Base-by-base conservation (phyloP, 163 green algal genomes). In the Prototheca wickerhamii region DNA sequence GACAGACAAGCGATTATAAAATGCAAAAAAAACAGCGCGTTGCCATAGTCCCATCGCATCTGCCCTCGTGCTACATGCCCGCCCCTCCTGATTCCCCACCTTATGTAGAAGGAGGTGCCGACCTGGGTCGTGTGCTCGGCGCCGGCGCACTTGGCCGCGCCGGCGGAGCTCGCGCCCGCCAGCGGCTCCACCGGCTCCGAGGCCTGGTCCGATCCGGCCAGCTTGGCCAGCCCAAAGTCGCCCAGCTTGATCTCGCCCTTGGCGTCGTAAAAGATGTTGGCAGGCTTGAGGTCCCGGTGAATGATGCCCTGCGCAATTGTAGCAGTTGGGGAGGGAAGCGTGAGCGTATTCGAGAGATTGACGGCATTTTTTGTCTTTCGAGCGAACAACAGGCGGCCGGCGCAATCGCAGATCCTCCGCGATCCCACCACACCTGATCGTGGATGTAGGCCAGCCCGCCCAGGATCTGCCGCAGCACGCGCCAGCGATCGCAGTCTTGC, bases 251-350 rank as follows among this genome's bases (percentile, higher is more conserved):
- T 73, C 49, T 92, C 87, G 0, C 88, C 91, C 15, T 78, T 77
- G 33, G 74, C 54, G 49, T 89, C 85, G 42, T 87, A 87, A 81
- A 97, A 97, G 55, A 95, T 86, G 77, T 96, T 96, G 61, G 75
- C 80, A 3, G 83, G 84, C 68, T 91, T 94, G 23, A 92, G 64
- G 63, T 94, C 86, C 3, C 85, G 68, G 68, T 88, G 78, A 10
- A 86, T 71, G 67, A 86, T 77, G 54, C 77, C 77, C 64, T 85
- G 74, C 17, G 33, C n/a, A 44, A 0, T 44, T 21, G 37, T 44
- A 44, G 37, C 10, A 1, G 37, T 1, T 10, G 37, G 37, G 37
- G 37, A 15, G 37, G 37, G 37, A 12, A 8, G 8, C 4, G 37
- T 44, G 37, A 44, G 15, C 10, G 10, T 44, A 15, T 10, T 10